These are phyloP conservation scores for Phenoliferia sp. DNA, from an alignment of 1,284 basidiomycete species.

Conservation along the genomic window DNA sequence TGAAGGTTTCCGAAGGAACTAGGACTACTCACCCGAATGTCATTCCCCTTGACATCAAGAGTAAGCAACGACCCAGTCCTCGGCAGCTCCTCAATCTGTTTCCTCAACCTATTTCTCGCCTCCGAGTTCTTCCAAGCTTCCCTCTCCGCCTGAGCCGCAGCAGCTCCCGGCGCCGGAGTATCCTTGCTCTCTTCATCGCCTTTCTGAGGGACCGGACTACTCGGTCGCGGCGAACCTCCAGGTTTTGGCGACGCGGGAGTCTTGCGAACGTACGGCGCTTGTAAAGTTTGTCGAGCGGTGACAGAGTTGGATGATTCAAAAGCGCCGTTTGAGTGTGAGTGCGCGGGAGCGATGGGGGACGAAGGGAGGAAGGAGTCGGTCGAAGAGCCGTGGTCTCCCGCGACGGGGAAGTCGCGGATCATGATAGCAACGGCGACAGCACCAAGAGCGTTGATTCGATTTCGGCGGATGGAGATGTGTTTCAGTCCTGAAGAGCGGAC, in stretches of 20 bases:
- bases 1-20: not conserved
- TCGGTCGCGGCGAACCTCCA: not conserved
- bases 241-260: not conserved
- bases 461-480: constrained; percentile 80
- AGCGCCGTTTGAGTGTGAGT: constrained; percentile 41
- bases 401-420: constrained; percentile 72
- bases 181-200: not conserved
- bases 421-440: constrained; percentile 88
- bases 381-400: constrained; percentile 26
- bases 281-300: constrained; percentile 23
- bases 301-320: constrained; percentile 29
- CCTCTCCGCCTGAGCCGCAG: constrained; percentile 49
- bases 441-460: constrained; percentile 72
- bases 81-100: constrained; percentile 66
- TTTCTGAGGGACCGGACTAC: not conserved
- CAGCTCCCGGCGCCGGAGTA: too few species aligned
- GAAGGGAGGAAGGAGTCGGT: constrained; percentile 41
- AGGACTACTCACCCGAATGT: constrained; percentile 63
- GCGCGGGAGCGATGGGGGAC: constrained; percentile 36
- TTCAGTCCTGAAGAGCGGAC: constrained; percentile 74
- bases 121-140: constrained; percentile 45
- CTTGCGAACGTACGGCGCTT: constrained; percentile 6
- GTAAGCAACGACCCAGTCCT: constrained; percentile 78
- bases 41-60: constrained; percentile 85
- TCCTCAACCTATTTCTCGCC: constrained; percentile 30